phyloP scores from a whole-genome alignment of 495 filamentous ascomycete genomes.

The Trichoderma virens region DNA sequence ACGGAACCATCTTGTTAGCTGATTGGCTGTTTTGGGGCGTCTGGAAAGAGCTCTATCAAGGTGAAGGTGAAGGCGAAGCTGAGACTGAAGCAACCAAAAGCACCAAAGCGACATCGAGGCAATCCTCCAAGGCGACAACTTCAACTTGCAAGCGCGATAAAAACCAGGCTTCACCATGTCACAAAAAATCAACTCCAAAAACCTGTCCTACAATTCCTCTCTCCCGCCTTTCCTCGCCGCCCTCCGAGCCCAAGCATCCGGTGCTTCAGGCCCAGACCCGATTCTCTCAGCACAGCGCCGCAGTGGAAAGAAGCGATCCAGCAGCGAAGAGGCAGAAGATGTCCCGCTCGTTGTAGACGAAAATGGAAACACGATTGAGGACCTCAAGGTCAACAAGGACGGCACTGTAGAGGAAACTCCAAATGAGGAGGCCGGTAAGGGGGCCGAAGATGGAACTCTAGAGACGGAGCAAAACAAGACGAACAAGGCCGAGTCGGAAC shows the following conservation, averaged over 20 bases:
- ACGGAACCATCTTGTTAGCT: neutral
- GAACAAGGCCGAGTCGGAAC: constrained; percentile 17
- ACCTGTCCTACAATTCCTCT: constrained; percentile 40
- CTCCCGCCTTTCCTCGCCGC: constrained; percentile 49
- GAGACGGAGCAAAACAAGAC: constrained; percentile 13
- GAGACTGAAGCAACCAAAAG: no score
- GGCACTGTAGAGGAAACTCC: constrained; percentile 23
- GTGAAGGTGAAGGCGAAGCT: no score
- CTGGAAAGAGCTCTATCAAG: neutral
- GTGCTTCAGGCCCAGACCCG: constrained; percentile 29
- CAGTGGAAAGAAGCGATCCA: constrained; percentile 29
- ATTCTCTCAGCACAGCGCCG: constrained; percentile 35
- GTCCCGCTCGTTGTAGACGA: constrained; percentile 40
- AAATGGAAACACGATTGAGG: constrained; percentile 31
- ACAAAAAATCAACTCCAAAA: constrained; percentile 45
- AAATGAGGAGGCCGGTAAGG: neutral
- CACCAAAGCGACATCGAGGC: no score
- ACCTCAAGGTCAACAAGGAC: constrained; percentile 28
- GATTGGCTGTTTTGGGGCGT: neutral
- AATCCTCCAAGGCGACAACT: neutral
- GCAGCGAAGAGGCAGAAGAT: constrained; percentile 43
- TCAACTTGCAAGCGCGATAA: neutral
- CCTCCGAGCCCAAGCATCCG: constrained; percentile 33
- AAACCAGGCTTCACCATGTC: constrained; percentile 22
- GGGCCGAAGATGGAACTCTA: neutral